Conservation (phyloP, 805 yeast genomes). For the Brettanomyces naardenensis region DNA sequence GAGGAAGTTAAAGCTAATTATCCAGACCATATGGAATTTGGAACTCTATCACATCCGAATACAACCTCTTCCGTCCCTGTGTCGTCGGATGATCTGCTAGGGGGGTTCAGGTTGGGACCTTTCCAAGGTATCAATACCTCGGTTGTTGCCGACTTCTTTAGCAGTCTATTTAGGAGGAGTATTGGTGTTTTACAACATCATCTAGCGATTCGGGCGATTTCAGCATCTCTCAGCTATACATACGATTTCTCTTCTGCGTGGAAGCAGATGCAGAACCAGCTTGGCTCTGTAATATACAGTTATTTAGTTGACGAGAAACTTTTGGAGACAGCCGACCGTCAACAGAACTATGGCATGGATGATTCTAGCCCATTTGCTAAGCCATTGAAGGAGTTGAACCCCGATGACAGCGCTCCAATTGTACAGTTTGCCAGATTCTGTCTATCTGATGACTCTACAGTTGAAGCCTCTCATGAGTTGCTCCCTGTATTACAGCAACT, state of each 20-base stretch:
- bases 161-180: conserved; percentile 57
- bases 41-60: conserved; percentile 9
- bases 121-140: conserved; percentile 33
- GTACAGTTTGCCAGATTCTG: conserved; percentile 29
- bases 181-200: conserved; percentile 63
- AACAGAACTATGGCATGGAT: conserved; percentile 10
- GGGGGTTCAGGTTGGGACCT: conserved; percentile 9
- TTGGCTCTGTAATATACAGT: conserved; percentile 29
- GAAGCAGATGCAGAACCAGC: conserved; percentile 34
- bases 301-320: conserved; percentile 30
- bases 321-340: conserved; percentile 16
- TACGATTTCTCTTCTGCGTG: conserved; percentile 31
- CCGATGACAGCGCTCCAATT: conserved; percentile 15
- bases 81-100: background rate
- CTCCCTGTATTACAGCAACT: conserved; percentile 45
- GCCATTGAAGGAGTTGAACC: conserved; percentile 16
- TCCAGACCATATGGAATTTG: conserved; percentile 22
- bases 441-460: conserved; percentile 24
- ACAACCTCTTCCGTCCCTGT: conserved; percentile 4
- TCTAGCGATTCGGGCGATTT: conserved; percentile 54
- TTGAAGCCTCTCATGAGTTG: conserved; percentile 24
- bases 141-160: conserved; percentile 62
- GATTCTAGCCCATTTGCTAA: conserved; percentile 14
- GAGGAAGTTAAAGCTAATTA: conserved; percentile 58
- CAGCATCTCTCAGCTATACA: conserved; percentile 20